phyloP scores from a whole-genome alignment of 2,329 filamentous ascomycete genomes.

The Claviceps pusilla region DNA sequence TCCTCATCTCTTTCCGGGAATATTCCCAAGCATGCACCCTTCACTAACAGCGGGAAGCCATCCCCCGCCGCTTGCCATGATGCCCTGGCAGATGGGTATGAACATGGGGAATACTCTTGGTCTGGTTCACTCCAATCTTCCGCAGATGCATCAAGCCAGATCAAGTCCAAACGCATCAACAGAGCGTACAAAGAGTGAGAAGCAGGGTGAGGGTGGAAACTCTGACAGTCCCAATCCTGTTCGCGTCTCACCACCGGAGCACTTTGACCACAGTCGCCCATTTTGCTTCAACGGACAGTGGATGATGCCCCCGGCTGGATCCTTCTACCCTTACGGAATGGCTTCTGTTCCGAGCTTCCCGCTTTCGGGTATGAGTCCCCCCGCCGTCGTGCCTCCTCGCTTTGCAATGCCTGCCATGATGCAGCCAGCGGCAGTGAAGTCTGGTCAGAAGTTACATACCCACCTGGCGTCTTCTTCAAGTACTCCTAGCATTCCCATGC shows the following conservation, averaged over 20 bases:
- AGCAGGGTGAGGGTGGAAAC: slow-evolving; percentile 17
- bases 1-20: slow-evolving; percentile 18
- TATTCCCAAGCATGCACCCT: slow-evolving; percentile 15
- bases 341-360: slow-evolving; percentile 15
- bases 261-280: slow-evolving; percentile 31
- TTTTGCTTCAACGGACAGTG: slow-evolving; percentile 31
- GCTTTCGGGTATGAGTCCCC: slow-evolving; percentile 12
- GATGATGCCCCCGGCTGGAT: slow-evolving; percentile 20
- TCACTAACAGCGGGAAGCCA: slow-evolving; percentile 17
- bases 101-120: slow-evolving; percentile 16
- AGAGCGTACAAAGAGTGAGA: slow-evolving; percentile 11
- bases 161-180: slow-evolving; percentile 10
- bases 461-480: slow-evolving; percentile 9
- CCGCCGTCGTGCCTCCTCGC: slow-evolving; percentile 2
- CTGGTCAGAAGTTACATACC: slow-evolving; percentile 8
- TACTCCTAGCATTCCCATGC: slow-evolving; percentile 1
- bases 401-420: slow-evolving; percentile 7
- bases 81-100: slow-evolving; percentile 27
- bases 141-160: slow-evolving; percentile 9
- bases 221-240: slow-evolving; percentile 18
- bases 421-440: slow-evolving; percentile 12
- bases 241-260: slow-evolving; percentile 25
- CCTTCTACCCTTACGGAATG: slow-evolving; percentile 15
- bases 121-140: slow-evolving; percentile 13
- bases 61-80: slow-evolving; percentile 19